phyloP scores from a whole-genome alignment of 1,284 basidiomycete species.

The Puccinia triticina region DNA sequence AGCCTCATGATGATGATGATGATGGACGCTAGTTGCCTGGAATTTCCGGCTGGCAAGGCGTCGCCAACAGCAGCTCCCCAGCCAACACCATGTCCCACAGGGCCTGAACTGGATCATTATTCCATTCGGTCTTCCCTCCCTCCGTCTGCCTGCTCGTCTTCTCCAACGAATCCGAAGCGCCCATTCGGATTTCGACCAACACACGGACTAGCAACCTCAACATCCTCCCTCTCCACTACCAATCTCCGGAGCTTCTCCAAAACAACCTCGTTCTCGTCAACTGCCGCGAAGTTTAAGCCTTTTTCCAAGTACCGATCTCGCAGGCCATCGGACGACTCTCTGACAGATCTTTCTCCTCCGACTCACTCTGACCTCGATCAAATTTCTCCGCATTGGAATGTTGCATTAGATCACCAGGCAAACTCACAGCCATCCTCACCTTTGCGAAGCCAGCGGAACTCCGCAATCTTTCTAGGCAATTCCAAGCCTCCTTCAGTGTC shows the following conservation, averaged over 20 bases:
- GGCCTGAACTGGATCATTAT: slow-evolving; percentile 9
- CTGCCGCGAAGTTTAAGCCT: slow-evolving; percentile 25
- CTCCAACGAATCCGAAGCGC: slow-evolving; percentile 10
- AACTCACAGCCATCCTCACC: background rate
- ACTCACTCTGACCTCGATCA: slow-evolving; percentile 39
- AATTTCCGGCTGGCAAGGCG: slow-evolving; percentile 6
- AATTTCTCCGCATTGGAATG: slow-evolving; percentile 2
- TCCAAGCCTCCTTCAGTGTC: background rate
- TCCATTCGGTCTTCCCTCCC: background rate
- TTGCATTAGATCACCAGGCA: background rate
- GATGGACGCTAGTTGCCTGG: slow-evolving; percentile 3
- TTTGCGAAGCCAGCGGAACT: background rate
- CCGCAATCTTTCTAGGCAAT: slow-evolving; percentile 19
- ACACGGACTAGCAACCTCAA: background rate
- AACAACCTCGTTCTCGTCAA: slow-evolving; percentile 33
- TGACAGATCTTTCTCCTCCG: slow-evolving; percentile 46
- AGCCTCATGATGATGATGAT: background rate
- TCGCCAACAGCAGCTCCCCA: background rate
- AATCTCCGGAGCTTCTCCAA: background rate
- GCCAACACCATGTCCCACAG: background rate
- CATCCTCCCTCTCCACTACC: background rate
- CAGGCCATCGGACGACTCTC: slow-evolving; percentile 34
- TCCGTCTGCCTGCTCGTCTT: background rate
- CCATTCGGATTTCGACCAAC: slow-evolving; percentile 9
- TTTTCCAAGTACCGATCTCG: slow-evolving; percentile 37